These are phyloP conservation scores for Neurospora cerealis DNA, from an alignment of 495 filamentous ascomycete genomes.

Conservation along the genomic window DNA sequence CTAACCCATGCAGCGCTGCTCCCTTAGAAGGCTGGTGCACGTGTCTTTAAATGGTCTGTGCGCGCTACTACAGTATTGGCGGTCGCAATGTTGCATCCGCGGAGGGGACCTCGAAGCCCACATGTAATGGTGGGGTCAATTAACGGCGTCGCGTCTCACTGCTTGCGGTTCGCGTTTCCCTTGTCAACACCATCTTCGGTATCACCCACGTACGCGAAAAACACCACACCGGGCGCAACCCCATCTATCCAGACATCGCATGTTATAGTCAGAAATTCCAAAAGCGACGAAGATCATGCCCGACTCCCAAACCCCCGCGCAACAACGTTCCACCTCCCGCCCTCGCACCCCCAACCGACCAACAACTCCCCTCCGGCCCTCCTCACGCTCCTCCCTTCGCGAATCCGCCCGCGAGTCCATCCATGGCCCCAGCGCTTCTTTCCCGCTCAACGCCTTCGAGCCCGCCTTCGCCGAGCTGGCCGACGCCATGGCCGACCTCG, in stretches of 20 bases:
- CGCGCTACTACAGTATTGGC: background rate
- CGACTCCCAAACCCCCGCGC: conserved; percentile 5
- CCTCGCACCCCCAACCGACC: conserved; percentile 55
- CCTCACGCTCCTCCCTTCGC: conserved; percentile 79
- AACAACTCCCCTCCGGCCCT: conserved; percentile 84
- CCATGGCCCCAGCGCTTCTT: conserved; percentile 46
- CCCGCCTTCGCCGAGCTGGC: conserved; percentile 87
- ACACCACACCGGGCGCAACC: background rate
- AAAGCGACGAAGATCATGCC: background rate
- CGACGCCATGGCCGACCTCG: conserved; percentile 89
- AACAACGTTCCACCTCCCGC: conserved; percentile 39
- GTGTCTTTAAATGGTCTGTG: background rate
- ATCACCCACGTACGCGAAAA: background rate
- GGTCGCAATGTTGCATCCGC: background rate
- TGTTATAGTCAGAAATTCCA: background rate
- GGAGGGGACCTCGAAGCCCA: background rate
- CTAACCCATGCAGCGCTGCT: background rate
- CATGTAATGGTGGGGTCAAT: background rate
- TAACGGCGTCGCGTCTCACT: background rate
- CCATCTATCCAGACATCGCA: background rate
- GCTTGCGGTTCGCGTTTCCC: background rate
- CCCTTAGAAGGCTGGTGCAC: background rate
- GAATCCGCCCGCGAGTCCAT: conserved; percentile 45
- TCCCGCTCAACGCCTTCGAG: conserved; percentile 75
- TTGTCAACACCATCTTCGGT: background rate